A percentile compares a stretch with the other conserved stretches of the same genome.
phyloP scores from a whole-genome alignment of 2,329 filamentous ascomycete genomes.

The Mycosphaerella arachidis region DNA sequence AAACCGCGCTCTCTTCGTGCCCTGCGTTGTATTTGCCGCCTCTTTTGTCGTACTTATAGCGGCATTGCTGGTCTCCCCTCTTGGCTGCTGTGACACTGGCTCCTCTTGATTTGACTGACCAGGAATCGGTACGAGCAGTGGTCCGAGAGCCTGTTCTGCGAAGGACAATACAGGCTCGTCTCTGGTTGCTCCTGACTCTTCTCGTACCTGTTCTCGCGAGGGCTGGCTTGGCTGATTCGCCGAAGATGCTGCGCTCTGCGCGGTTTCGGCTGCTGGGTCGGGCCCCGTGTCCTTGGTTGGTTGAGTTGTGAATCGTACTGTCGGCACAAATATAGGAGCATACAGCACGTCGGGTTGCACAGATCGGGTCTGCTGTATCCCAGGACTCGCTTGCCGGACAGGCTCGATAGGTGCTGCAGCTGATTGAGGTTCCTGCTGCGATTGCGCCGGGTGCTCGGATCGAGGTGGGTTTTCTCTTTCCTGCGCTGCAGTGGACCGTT shows the following conservation, averaged over 20 bases:
- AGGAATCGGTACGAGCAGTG: not conserved
- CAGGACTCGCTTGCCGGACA: not conserved
- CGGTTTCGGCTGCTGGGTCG: not conserved
- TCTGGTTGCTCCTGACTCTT: conserved; percentile 1
- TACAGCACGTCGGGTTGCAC: not conserved
- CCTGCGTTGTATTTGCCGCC: not conserved
- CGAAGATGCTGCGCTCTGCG: conserved; percentile 1
- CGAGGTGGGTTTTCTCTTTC: not conserved
- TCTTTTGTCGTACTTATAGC: not conserved
- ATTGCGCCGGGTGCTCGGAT: not conserved
- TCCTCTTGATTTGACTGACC: not conserved
- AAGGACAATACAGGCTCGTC: not conserved
- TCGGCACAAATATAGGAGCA: not conserved
- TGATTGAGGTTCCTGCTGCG: not conserved
- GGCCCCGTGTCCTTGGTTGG: not conserved
- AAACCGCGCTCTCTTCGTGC: not conserved
- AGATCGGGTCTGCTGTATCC: conserved; percentile 1
- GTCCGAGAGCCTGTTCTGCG: not conserved
- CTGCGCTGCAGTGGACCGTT: not conserved
- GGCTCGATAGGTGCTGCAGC: not conserved
- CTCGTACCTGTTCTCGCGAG: conserved; percentile 1
- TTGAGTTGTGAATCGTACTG: not conserved
- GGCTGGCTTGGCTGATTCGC: not conserved
- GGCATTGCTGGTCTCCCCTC: not conserved
- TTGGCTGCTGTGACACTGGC: not conserved